Conservation (phyloP, 2,329 filamentous ascomycete species). For the Tolypocladium album region DNA sequence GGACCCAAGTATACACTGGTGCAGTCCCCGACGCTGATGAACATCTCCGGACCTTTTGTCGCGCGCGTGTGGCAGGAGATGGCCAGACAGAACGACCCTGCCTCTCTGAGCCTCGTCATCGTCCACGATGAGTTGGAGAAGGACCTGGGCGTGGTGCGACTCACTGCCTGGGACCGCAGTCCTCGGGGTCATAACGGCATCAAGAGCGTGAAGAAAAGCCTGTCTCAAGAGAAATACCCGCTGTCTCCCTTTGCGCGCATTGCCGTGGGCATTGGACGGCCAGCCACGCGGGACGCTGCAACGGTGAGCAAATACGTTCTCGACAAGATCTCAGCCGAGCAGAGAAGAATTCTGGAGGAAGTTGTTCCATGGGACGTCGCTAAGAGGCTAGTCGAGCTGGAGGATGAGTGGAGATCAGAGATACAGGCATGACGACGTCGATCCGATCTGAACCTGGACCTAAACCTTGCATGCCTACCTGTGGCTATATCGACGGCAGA, state of each 20-base stretch:
- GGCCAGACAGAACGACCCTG: conserved; percentile 24
- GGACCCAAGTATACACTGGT: conserved; percentile 53
- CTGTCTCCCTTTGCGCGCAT: conserved; percentile 45
- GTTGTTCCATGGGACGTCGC: conserved; percentile 42
- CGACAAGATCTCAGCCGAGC: conserved; percentile 45
- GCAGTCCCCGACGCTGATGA: conserved; percentile 75
- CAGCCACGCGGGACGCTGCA: conserved; percentile 51
- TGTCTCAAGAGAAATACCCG: conserved; percentile 32
- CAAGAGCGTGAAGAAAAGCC: conserved; percentile 48
- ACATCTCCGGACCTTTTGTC: conserved; percentile 65
- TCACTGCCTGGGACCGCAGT: conserved; percentile 53
- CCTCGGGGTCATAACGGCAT: conserved; percentile 66
- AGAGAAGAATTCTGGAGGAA: conserved; percentile 40
- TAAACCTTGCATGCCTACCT: background rate
- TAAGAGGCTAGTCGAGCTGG: conserved; percentile 35
- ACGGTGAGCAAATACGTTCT: conserved; percentile 73
- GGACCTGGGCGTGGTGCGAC: conserved; percentile 53
- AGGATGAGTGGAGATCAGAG: conserved; percentile 24
- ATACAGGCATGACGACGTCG: background rate
- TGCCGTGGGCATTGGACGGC: conserved; percentile 80
- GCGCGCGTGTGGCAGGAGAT: conserved; percentile 53
- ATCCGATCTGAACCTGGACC: background rate
- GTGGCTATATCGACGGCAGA: background rate
- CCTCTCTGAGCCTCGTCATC: conserved; percentile 50
- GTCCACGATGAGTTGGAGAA: conserved; percentile 85